Conservation (phyloP, 805 yeast genomes). For the Lachancea sp. region DNA sequence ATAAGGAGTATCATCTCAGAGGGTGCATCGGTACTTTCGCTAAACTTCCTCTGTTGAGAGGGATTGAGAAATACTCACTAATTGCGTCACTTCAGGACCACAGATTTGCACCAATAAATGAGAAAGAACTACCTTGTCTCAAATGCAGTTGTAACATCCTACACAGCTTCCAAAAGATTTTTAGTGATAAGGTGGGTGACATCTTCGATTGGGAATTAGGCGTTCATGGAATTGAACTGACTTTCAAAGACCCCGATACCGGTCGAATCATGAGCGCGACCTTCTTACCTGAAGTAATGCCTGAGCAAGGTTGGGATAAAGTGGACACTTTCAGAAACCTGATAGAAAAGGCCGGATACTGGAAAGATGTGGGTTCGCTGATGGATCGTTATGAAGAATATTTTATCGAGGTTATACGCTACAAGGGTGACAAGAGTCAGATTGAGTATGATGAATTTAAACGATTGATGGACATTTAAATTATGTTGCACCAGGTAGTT, state of each 20-base stretch:
- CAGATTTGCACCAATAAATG: slow-evolving; percentile 61
- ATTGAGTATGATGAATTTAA: slow-evolving; percentile 31
- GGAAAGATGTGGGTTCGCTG: slow-evolving; percentile 22
- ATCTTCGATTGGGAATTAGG: slow-evolving; percentile 78
- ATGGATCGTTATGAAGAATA: slow-evolving; percentile 31
- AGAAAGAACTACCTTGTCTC: slow-evolving; percentile 47
- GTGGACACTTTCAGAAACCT: slow-evolving; percentile 63
- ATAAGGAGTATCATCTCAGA: slow-evolving; percentile 39
- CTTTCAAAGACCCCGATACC: slow-evolving; percentile 35
- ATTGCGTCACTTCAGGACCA: slow-evolving; percentile 72
- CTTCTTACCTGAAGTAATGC: slow-evolving; percentile 84
- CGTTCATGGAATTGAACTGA: slow-evolving; percentile 66
- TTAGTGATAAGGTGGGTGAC: slow-evolving; percentile 41
- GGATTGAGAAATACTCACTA: slow-evolving; percentile 56
- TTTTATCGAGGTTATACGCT: slow-evolving; percentile 43
- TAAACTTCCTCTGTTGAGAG: slow-evolving; percentile 45
- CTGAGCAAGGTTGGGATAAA: slow-evolving; percentile 78
- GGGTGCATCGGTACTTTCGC: slow-evolving; percentile 94
- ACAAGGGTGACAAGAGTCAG: slow-evolving; percentile 46
- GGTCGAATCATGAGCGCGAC: slow-evolving; percentile 58
- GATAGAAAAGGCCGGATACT: slow-evolving; percentile 63
- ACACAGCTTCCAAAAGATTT: slow-evolving; percentile 36
- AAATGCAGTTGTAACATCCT: slow-evolving; percentile 33
- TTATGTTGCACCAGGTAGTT: background rate
- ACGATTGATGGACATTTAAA: background rate